These are phyloP conservation scores for Penicillium argentinense DNA, from an alignment of 495 filamentous ascomycete genomes.

Conservation along the genomic window DNA sequence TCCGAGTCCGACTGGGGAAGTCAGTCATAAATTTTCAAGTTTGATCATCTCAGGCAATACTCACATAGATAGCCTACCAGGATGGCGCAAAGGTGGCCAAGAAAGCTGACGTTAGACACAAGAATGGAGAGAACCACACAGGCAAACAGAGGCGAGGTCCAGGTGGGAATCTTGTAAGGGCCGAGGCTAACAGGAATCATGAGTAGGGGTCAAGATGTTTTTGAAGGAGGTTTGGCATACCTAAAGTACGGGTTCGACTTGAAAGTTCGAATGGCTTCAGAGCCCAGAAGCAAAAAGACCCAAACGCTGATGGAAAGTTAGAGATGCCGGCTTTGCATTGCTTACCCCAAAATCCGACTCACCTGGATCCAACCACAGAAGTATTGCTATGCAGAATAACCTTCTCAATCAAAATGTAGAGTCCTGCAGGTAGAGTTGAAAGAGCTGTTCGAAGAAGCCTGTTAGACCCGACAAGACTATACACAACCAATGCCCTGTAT, in stretches of 20 bases:
- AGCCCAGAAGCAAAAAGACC: conserved; percentile 83
- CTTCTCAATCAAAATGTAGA: conserved; percentile 72
- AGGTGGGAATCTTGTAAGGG: conserved; percentile 80
- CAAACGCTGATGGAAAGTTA: no score
- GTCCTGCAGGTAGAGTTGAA: conserved; percentile 71
- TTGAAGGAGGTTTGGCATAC: conserved; percentile 21
- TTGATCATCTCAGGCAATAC: conserved; percentile 19
- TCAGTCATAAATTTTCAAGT: conserved; percentile 9
- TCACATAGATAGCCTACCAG: conserved; percentile 81
- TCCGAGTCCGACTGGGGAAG: conserved; percentile 67
- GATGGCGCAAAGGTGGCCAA: conserved; percentile 84
- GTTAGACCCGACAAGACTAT: no score
- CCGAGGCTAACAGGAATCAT: conserved; percentile 35
- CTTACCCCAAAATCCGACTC: no score
- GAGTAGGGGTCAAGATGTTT: not conserved
- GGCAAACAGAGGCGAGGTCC: conserved; percentile 79
- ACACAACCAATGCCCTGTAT: no score
- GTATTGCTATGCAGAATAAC: conserved; percentile 63
- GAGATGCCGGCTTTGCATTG: no score
- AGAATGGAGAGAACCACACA: conserved; percentile 70
- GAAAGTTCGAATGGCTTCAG: conserved; percentile 81
- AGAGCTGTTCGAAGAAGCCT: conserved; percentile 57
- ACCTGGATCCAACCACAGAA: conserved; percentile 81
- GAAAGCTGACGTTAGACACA: conserved; percentile 74
- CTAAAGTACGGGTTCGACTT: conserved; percentile 71